Evolutionary conservation across 2,329 filamentous ascomycete species (phyloP).

Genomic region (Venturiaceae sp.): DNA sequence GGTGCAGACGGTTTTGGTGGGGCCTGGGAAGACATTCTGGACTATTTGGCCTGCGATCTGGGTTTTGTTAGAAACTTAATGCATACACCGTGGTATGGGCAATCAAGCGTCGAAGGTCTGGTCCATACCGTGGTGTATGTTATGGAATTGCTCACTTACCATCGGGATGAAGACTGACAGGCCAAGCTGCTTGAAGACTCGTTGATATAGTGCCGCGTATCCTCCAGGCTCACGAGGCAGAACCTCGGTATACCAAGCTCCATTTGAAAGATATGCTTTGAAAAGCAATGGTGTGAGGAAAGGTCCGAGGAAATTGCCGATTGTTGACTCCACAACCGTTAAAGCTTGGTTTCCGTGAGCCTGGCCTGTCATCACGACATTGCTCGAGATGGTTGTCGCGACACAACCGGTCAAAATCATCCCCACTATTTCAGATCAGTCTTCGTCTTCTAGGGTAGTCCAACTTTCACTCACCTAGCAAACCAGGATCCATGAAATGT

Average conservation of each 20-base stretch:
- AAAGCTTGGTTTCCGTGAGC: conserved; percentile 50
- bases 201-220: conserved; percentile 53
- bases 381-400: conserved; percentile 63
- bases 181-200: conserved; percentile 59
- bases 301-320: conserved; percentile 60
- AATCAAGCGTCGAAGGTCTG: no score
- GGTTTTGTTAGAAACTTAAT: not conserved
- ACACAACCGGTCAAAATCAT: conserved; percentile 44
- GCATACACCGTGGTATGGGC: not conserved
- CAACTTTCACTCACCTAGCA: conserved; percentile 60
- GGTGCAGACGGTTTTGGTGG: conserved; percentile 43
- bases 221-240: conserved; percentile 44
- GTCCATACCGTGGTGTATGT: no score
- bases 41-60: conserved; percentile 48
- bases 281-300: conserved; percentile 58
- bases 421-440: no score
- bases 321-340: conserved; percentile 51
- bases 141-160: conserved; percentile 10
- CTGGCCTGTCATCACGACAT: conserved; percentile 63
- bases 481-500: conserved; percentile 48
- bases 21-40: conserved; percentile 44
- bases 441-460: no score
- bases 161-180: conserved; percentile 58
- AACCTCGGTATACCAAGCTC: conserved; percentile 44
- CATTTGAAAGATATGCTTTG: conserved; percentile 47